Percentiles rank a stretch among this genome's conserved stretches.
These are phyloP conservation scores for Lycium ferocissimum DNA, from an alignment of 257 asterid genomes.

Conservation along the genomic window DNA sequence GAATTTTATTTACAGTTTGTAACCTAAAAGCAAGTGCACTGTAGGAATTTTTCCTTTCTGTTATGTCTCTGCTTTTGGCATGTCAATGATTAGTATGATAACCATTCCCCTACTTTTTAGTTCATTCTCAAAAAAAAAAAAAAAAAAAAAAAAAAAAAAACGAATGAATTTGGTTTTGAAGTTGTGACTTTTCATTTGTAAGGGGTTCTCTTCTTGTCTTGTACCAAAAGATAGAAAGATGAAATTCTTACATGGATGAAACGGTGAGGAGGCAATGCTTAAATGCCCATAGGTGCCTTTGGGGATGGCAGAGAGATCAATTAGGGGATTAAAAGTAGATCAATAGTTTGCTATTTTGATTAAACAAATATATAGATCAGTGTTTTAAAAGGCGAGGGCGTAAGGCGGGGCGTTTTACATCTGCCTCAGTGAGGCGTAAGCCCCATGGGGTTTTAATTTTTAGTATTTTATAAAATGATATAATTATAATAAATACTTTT, in stretches of 20 bases:
- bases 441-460: too few species aligned
- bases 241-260: neutral
- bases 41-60: neutral
- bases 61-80: neutral
- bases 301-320: neutral
- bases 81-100: neutral
- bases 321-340: neutral
- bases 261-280: neutral
- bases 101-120: too few species aligned
- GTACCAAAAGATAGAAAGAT: neutral
- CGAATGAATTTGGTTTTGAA: neutral
- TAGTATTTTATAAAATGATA: too few species aligned
- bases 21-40: neutral
- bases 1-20: conserved; percentile 7
- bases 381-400: too few species aligned
- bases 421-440: too few species aligned
- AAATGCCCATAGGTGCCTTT: neutral
- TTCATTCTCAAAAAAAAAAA: neutral
- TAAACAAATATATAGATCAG: neutral
- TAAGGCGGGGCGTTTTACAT: too few species aligned
- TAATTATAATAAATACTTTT: too few species aligned
- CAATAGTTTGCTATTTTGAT: neutral
- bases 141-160: neutral
- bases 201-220: neutral
- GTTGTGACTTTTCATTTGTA: neutral